Conservation (phyloP, 345 rosid species). For the Gynandropsis gynandra region DNA sequence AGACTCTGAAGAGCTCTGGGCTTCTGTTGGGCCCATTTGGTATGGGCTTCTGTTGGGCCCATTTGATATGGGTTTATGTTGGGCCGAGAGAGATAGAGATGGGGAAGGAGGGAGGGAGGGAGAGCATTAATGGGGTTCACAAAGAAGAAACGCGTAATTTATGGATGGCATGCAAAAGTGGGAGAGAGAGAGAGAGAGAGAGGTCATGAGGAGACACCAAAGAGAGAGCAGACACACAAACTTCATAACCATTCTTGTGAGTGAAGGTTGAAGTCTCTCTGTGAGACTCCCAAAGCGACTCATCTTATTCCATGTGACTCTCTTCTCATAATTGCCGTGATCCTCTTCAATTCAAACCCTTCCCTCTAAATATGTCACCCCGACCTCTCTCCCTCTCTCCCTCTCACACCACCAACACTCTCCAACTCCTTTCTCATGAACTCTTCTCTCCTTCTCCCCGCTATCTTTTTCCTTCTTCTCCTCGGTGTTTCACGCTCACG, state of each 20-base stretch:
- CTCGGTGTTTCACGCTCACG: conserved; percentile 26
- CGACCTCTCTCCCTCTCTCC: conserved; percentile 4
- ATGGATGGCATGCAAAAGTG: conserved; percentile 25
- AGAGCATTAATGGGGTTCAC: conserved; percentile 28
- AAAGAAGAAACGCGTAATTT: conserved; percentile 16
- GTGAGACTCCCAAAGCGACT: too few relatives aligned
- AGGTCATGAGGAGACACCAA: conserved; percentile 29
- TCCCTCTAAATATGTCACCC: conserved; percentile 24
- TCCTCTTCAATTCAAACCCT: conserved; percentile 55
- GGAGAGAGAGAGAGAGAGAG: conserved; percentile 21
- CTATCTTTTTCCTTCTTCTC: conserved; percentile 22
- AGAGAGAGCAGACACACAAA: conserved; percentile 10
- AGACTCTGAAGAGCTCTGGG: too few relatives aligned
- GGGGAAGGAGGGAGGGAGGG: too few relatives aligned
- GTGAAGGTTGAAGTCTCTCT: too few relatives aligned
- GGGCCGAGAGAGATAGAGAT: too few relatives aligned
- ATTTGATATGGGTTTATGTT: too few relatives aligned
- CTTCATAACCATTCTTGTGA: too few relatives aligned
- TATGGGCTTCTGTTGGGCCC: too few relatives aligned
- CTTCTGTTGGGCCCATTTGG: too few relatives aligned
- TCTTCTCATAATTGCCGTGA: conserved; percentile 52
- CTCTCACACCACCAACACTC: conserved; percentile 7
- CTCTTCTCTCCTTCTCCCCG: conserved; percentile 26
- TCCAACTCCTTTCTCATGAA: neutral
- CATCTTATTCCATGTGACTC: conserved; percentile 82